These are phyloP conservation scores for Diaporthe destruens DNA, from an alignment of 2,329 filamentous ascomycete species.

Conservation along the genomic window DNA sequence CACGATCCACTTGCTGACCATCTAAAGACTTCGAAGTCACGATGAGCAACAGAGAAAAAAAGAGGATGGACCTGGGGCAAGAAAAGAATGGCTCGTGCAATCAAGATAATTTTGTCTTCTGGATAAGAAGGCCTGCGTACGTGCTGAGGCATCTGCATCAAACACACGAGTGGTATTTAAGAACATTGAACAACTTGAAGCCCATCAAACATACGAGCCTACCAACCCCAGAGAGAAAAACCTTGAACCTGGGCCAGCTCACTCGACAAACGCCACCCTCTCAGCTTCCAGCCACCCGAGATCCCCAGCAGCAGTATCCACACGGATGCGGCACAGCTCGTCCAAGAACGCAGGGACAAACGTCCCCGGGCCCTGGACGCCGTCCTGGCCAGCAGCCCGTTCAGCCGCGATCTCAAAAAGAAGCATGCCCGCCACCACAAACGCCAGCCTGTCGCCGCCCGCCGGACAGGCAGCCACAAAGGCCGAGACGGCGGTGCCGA, in stretches of 20 bases:
- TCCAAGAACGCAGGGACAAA: constrained; percentile 91
- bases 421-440: constrained; percentile 78
- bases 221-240: not conserved
- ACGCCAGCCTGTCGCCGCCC: constrained; percentile 73
- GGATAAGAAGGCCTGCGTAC: fast-evolving
- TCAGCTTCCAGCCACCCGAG: constrained; percentile 24
- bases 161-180: not conserved
- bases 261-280: not conserved
- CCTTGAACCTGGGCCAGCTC: not conserved
- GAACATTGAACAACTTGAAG: no score
- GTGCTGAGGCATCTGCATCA: not conserved
- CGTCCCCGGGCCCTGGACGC: constrained; percentile 83
- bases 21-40: not conserved
- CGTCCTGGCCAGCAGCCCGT: constrained; percentile 70
- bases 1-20: not conserved
- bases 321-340: constrained; percentile 64
- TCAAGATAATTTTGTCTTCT: no score
- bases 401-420: constrained; percentile 84
- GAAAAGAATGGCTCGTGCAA: no score
- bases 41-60: not conserved
- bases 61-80: no score
- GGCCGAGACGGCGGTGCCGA: constrained; percentile 85
- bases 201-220: no score
- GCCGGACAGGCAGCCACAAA: constrained; percentile 72
- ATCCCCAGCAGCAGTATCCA: constrained; percentile 19